phyloP scores from a whole-genome alignment of 257 asterid species.

The Nyctanthes arbortristis region DNA sequence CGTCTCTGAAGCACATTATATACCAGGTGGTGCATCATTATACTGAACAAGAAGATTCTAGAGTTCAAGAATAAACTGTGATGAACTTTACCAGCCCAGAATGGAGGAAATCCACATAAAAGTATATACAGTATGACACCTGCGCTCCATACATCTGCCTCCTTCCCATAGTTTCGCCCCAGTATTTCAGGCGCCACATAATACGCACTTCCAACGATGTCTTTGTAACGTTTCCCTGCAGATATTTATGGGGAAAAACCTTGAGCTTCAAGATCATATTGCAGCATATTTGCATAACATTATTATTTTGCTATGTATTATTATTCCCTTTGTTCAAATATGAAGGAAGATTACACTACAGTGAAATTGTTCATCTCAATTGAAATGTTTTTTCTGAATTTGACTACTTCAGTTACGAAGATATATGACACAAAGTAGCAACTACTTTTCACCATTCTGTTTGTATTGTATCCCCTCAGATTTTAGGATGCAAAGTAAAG shows the following conservation, averaged over 20 bases:
- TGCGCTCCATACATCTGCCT: conserved; percentile 77
- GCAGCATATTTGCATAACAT: too few relatives aligned
- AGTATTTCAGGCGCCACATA: conserved; percentile 78
- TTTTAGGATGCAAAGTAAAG: not conserved
- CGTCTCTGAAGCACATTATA: conserved; percentile 36
- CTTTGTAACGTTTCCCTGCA: conserved; percentile 53
- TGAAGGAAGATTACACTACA: too few relatives aligned
- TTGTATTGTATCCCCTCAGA: too few relatives aligned
- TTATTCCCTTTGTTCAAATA: too few relatives aligned
- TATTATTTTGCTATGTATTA: too few relatives aligned
- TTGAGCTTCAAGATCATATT: too few relatives aligned
- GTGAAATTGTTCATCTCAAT: too few relatives aligned
- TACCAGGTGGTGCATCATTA: not conserved
- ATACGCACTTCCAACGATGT: conserved; percentile 68
- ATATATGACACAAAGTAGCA: too few relatives aligned
- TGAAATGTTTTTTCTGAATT: too few relatives aligned
- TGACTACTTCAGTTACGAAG: too few relatives aligned
- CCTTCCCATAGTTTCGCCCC: conserved; percentile 53
- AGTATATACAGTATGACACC: conserved; percentile 70
- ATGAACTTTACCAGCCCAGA: conserved; percentile 57
- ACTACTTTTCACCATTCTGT: too few relatives aligned
- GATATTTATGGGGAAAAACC: conserved; percentile 13
- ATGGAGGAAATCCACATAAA: conserved; percentile 71
- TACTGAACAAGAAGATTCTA: not conserved
- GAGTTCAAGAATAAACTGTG: not conserved